Evolutionary conservation across 495 filamentous ascomycete genomes (phyloP), one percentile per base, ranked within the genome.

Genomic region (Hypoxylon crocopeplum): DNA sequence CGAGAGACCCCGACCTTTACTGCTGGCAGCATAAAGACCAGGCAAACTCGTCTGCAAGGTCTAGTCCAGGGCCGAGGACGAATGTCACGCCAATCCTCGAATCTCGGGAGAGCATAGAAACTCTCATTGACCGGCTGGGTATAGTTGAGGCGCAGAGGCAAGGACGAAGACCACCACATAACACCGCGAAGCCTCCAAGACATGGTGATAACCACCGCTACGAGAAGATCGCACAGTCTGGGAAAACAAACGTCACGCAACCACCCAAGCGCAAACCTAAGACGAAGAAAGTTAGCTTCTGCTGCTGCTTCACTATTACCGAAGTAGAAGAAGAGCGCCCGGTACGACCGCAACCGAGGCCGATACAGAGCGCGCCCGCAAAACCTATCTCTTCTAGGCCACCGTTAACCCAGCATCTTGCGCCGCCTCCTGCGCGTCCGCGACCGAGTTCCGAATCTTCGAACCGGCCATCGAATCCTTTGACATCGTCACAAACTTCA

Each of bases 1-100:
- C 72, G 15, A 63, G 66, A 41, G 66, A 78, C 57, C 74, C 77
- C 44, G 70, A 49, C 36, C 59, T 78, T 48, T 98, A 91, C 69
- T 98, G 94, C 79, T 95, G 91, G 88, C 89, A 95, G 67, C 94
- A 98, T 73, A 91, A 90, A 62, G 91, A 95, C 55, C 94, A 98
- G 71, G 91, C 91, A 16, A 72, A 60, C 39, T 52, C 68, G 29
- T 75, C 77, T 13, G 69, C 77, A 4, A 58, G 60, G 7, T 78
- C 78, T 21, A 79, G 68, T 30, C 73, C 78, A 0, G 76, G 74
- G 3, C 69, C 75, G 7, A 59, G 65, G 30, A 46, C 62, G 33
- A 59, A 67, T 17, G 49, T 63, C 10, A 71, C 62, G 10, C 69
- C 72, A 0, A 74, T 77, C 5, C 55, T 84, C 19, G 78, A 86